Conservation (phyloP, 345 rosid genomes). For the Gossypium ekmanianum region DNA sequence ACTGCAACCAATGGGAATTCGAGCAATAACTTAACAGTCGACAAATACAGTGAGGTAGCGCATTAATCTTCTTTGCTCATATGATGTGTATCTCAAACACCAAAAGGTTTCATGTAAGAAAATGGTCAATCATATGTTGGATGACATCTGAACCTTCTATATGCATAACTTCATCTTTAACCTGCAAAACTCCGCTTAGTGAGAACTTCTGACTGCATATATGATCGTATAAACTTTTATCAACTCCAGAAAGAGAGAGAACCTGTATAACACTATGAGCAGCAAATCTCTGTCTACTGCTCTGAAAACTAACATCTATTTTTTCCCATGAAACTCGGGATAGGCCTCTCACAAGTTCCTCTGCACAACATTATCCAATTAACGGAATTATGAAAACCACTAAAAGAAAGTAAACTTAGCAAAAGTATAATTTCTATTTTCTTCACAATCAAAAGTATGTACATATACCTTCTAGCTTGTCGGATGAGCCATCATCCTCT, state of each 20-base stretch:
- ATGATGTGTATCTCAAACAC: neutral
- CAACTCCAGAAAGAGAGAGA: constrained; percentile 17
- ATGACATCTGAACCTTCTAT: constrained; percentile 11
- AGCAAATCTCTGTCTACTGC: constrained; percentile 73
- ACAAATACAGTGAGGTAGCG: neutral
- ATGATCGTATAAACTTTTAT: neutral
- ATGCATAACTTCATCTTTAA: constrained; percentile 13
- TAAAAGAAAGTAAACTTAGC: neutral
- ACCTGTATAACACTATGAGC: constrained; percentile 99
- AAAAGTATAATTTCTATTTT: neutral
- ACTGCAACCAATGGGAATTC: constrained; percentile 13
- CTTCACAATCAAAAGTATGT: constrained; percentile 1
- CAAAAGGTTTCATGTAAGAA: neutral
- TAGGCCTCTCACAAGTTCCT: constrained; percentile 70
- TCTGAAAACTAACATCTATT: constrained; percentile 87
- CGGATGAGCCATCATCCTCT: constrained; percentile 37
- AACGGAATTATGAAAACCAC: neutral
- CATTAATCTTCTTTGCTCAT: constrained; percentile 4
- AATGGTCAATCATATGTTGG: constrained; percentile 9
- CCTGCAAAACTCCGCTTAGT: neutral
- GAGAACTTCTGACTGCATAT: neutral
- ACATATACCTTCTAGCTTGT: constrained; percentile 74
- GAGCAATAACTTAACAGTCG: neutral
- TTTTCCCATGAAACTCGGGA: constrained; percentile 94
- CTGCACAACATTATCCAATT: constrained; percentile 39